Evolutionary conservation across 176 grass and related monocot species (phyloP), one percentile per base, ranked within the genome.

Genomic region (Carex myosuroides): DNA sequence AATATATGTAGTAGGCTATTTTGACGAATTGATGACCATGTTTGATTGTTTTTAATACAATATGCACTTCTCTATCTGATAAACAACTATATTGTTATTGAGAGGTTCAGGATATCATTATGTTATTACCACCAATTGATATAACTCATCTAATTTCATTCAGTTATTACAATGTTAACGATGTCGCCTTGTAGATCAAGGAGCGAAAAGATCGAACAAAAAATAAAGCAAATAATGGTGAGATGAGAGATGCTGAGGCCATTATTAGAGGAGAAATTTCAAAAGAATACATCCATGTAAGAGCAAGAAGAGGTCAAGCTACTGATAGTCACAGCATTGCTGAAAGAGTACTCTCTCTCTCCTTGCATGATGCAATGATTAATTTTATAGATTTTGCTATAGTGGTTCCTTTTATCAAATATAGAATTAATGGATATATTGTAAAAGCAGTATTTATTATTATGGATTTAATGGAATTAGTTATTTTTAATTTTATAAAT

Each of bases 231-330:
- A 63, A 46, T n/a, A 33, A 44, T 62, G 79, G 33, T 14, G 79
- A 81, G 58, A 81, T 50, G 13, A 56, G 16, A 60, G 77, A 60
- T 33, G 16, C 50, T 11, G 64, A 81, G 33, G 32, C 33, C 14
- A 81, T 44, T 59, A 33, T 59, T 17, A 39, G 64, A 50, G 79
- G 60, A 81, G 60, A 81, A 64, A 64, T 21, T 50, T 59, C 58
- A 39, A 48, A 64, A 65, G 59, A 8, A 50, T 81, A 64, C 21
- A 81, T 81, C 21, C 79, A 20, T 64, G 79, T 81, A 63, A 64
- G 79, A 24, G 79, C 79, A 64, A 81, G 59, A 39, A 81, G 79
- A 81, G 79, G 79, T 24, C 79, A 81, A 63, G 79, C 79, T 81
- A 81, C 79, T 52, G 79, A 81, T 3, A 81, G 60, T 24, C 79